These are phyloP conservation scores for Colletotrichum costaricense DNA, from an alignment of 2,329 filamentous ascomycete genomes.

Conservation along the genomic window DNA sequence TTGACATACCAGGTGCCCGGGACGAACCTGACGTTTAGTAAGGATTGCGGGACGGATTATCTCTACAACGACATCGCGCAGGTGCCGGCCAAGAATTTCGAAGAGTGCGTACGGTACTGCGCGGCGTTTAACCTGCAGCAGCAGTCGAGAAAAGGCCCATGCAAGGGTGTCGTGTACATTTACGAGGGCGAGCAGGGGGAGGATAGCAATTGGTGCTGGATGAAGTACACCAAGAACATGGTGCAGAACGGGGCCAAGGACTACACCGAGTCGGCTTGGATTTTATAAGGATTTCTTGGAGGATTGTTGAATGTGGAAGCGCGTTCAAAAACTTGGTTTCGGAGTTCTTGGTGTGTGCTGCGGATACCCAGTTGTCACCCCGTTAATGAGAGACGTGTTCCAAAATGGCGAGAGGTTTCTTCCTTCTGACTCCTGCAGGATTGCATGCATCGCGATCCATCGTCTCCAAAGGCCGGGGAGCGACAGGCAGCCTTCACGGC, in stretches of 20 bases:
- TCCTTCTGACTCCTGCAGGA: background rate
- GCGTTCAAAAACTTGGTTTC: background rate
- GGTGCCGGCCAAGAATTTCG: constrained; percentile 25
- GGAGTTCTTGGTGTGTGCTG: background rate
- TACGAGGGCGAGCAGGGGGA: constrained; percentile 19
- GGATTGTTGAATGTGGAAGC: too few species aligned
- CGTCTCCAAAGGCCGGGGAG: background rate
- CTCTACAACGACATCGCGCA: constrained; percentile 27
- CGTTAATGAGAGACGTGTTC: background rate
- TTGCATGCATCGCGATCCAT: background rate
- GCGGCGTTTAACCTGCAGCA: constrained; percentile 25
- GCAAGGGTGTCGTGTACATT: constrained; percentile 24
- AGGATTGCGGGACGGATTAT: constrained; percentile 31
- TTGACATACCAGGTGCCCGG: constrained; percentile 26
- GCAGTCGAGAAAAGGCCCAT: constrained; percentile 22
- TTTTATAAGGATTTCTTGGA: background rate
- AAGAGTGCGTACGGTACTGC: constrained; percentile 29
- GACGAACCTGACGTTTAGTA: constrained; percentile 28
- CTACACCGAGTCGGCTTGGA: constrained; percentile 28
- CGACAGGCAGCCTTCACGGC: background rate
- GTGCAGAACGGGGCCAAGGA: constrained; percentile 14
- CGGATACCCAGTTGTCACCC: background rate
- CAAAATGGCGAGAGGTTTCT: background rate
- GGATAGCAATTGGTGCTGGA: constrained; percentile 24
- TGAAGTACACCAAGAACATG: constrained; percentile 32